Percentiles rank a stretch among this genome's conserved stretches.
Evolutionary conservation across 768 basidiomycete species (phyloP).

Genomic region (Pleurotus tuoliensis): DNA sequence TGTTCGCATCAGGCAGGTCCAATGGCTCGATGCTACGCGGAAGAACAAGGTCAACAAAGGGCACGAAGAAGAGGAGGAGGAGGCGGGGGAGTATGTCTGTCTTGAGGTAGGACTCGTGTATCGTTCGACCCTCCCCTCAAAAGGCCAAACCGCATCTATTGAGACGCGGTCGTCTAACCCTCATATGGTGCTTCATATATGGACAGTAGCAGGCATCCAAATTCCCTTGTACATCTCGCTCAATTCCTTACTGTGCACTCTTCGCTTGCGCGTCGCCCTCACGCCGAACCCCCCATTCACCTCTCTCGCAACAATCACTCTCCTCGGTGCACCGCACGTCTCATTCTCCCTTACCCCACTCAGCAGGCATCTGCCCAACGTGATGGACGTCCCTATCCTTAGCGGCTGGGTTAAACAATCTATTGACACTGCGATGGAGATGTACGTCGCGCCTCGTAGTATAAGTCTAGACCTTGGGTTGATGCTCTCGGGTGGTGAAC

Average conservation of each 20-base stretch:
- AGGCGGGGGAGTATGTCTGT: conserved; percentile 49
- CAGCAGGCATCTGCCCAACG: conserved; percentile 58
- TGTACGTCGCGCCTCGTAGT: conserved; percentile 69
- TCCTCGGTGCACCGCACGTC: conserved; percentile 69
- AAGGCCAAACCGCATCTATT: conserved; percentile 29
- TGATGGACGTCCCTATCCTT: conserved; percentile 75
- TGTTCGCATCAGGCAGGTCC: conserved; percentile 43
- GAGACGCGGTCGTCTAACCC: conserved; percentile 50
- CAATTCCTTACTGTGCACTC: conserved; percentile 58
- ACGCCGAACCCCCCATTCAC: conserved; percentile 67
- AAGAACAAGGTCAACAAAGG: conserved; percentile 11
- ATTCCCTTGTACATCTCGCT: conserved; percentile 71
- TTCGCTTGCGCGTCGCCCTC: conserved; percentile 66
- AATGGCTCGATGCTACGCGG: conserved; percentile 3
- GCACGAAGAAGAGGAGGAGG: conserved; percentile 24
- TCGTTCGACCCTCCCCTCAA: conserved; percentile 35
- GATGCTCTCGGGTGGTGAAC: conserved; percentile 54
- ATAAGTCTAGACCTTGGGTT: conserved; percentile 67
- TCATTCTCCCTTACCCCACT: conserved; percentile 65
- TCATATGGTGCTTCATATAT: conserved; percentile 69
- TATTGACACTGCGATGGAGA: conserved; percentile 57
- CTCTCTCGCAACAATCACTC: conserved; percentile 45
- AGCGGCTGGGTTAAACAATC: conserved; percentile 64
- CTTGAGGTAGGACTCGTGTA: conserved; percentile 72
- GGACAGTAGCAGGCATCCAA: conserved; percentile 40